A percentile compares a stretch with the other conserved stretches of the same genome.
These are phyloP conservation scores for Ogataea corticis DNA, from an alignment of 805 yeast species.

Conservation along the genomic window DNA sequence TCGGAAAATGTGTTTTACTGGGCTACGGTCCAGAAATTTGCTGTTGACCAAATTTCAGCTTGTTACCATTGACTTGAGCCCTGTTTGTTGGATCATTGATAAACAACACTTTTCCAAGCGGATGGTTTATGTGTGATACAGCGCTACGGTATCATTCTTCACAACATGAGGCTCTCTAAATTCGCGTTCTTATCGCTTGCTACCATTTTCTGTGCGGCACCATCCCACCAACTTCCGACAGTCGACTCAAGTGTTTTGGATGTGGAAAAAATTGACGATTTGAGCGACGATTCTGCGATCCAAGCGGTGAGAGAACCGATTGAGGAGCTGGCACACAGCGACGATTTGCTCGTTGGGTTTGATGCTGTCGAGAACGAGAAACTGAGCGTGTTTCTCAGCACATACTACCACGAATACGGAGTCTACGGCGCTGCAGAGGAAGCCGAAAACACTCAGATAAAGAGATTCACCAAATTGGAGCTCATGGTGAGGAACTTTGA, in stretches of 20 bases:
- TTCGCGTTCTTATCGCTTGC: neutral
- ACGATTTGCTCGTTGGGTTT: constrained; percentile 10
- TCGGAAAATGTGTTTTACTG: neutral
- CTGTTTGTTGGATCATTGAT: too few relatives aligned
- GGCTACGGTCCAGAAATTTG: neutral
- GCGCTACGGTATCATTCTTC: neutral
- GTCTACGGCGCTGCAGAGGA: too few relatives aligned
- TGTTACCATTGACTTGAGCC: too few relatives aligned
- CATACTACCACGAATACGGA: constrained; percentile 8
- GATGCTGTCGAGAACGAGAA: constrained; percentile 18
- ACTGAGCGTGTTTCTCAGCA: constrained; percentile 15
- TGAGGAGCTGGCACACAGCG: neutral
- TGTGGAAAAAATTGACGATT: neutral
- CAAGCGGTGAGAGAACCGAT: neutral
- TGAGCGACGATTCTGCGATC: neutral
- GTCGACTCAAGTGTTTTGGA: neutral
- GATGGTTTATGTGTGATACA: too few relatives aligned
- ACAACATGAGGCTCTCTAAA: neutral
- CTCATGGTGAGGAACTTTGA: constrained; percentile 20
- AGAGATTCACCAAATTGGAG: constrained; percentile 15
- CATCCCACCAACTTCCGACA: neutral
- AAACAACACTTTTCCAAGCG: neutral
- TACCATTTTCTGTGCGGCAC: neutral
- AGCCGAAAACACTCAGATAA: too few relatives aligned
- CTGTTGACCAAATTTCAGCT: neutral